Evolutionary conservation across 2,329 filamentous ascomycete species (phyloP), one percentile per base, ranked within the genome.

Genomic region (Zarea fungicola): DNA sequence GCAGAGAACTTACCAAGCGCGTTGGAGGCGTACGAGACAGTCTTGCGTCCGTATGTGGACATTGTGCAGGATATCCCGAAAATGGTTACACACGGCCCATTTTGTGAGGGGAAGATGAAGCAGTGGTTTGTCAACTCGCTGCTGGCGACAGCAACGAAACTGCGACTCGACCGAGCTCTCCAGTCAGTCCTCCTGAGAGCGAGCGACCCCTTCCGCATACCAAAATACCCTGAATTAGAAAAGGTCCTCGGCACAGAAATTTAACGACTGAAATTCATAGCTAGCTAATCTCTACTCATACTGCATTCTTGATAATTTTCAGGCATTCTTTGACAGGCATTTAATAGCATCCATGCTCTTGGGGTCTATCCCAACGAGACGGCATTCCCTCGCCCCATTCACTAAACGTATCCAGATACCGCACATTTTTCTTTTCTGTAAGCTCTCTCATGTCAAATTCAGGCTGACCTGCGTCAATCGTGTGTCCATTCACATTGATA

Each of bases 391-490:
- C 43, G 4, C 36, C 31, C 22, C 32, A 16, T 29, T 56, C 53
- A 19, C 21, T 40, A 3, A 56, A 52, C 32, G 50, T 52, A 25
- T 59, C 54, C 5, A 55, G 25, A 16, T 55, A 53, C 25, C 45
- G 36, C 25, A 55, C 52, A 28, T 42, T 39, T n/a, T 51, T 51
- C 28, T 45, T 51, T 35, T 54, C 48, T n/a, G 41, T 53, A 18
- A 52, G 50, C 37, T 47, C 48, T 13, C 51, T 47, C 37, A 54
- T 34, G 22, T 54, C 53, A 49, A 54, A 52, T n/a, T 42, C 52
- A 13, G 36, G 16, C 21, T 54, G 52, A 5, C 40, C 41, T 14
- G 50, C 41, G 13, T 54, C 50, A 14, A 54, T 45, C 25, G 52
- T 47, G 10, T 50, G 42, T 8, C 48, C 52, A 25, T 54, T 52